These are phyloP conservation scores for Rhizopus arrhizus DNA, from an alignment of 371 early-diverging fungal species.

Conservation along the genomic window DNA sequence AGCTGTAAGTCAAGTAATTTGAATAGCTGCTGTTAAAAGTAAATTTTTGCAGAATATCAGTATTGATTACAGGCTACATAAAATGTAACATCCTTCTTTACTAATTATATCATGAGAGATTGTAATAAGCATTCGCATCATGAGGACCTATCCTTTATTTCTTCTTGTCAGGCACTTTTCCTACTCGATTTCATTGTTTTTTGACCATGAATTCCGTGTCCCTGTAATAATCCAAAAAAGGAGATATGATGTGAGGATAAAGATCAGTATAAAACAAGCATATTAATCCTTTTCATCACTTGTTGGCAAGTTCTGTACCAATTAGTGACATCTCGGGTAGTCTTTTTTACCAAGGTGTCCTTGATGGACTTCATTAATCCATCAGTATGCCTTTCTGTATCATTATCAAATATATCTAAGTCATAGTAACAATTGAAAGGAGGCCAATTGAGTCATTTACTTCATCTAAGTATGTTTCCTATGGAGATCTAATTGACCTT, in stretches of 20 bases:
- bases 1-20: slow-evolving; percentile 63
- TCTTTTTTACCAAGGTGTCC: slow-evolving; percentile 43
- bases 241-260: slow-evolving; percentile 50
- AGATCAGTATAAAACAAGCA: slow-evolving; percentile 43
- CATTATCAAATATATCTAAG: slow-evolving; percentile 44
- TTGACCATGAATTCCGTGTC: slow-evolving; percentile 37
- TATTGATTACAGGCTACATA: slow-evolving; percentile 57
- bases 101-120: slow-evolving; percentile 47
- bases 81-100: neutral
- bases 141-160: slow-evolving; percentile 63
- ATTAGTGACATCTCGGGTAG: slow-evolving; percentile 56
- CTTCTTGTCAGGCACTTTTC: slow-evolving; percentile 44
- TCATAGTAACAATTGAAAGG: slow-evolving; percentile 59
- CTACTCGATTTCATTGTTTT: slow-evolving; percentile 34
- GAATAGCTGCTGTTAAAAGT: slow-evolving; percentile 45
- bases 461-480: slow-evolving; percentile 52
- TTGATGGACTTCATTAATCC: slow-evolving; percentile 54
- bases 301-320: slow-evolving; percentile 50
- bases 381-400: slow-evolving; percentile 44
- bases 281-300: slow-evolving; percentile 50
- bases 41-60: slow-evolving; percentile 62
- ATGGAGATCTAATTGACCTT: slow-evolving; percentile 46
- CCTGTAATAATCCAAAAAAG: slow-evolving; percentile 51
- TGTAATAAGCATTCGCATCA: slow-evolving; percentile 66
- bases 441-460: slow-evolving; percentile 47